phyloP scores from a whole-genome alignment of 441 rosid species.

The Erysimum pusillum region DNA sequence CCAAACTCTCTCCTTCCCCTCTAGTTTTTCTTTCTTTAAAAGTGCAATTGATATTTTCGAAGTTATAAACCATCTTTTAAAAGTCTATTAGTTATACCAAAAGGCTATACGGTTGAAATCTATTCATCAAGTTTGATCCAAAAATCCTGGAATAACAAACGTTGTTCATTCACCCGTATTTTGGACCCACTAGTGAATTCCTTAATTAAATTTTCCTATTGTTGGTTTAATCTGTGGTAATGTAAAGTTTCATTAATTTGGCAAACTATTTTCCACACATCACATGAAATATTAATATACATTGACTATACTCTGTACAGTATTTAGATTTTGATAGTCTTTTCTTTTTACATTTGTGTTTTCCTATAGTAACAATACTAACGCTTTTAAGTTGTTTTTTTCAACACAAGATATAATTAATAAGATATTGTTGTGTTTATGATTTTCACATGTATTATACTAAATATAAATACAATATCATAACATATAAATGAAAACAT shows the following conservation, averaged over 20 bases:
- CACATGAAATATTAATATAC: background rate
- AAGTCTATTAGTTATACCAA: conserved; percentile 32
- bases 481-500: background rate
- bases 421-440: background rate
- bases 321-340: background rate
- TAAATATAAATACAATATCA: background rate
- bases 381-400: background rate
- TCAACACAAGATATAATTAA: background rate
- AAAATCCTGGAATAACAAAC: conserved; percentile 27
- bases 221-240: background rate
- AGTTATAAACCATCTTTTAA: conserved; percentile 3
- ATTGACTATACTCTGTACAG: background rate
- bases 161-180: conserved; percentile 1
- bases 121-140: conserved; percentile 29
- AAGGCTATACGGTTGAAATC: conserved; percentile 32
- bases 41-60: background rate
- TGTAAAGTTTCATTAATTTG: background rate
- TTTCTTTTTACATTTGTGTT: background rate
- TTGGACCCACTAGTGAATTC: background rate
- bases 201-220: background rate
- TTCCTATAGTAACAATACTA: conserved; percentile 2
- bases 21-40: conserved; percentile 16
- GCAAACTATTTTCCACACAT: background rate
- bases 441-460: background rate
- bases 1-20: conserved; percentile 45